Evolutionary conservation across 371 early-diverging fungal genomes (phyloP).

Genomic region (Synchytrium microbalum): DNA sequence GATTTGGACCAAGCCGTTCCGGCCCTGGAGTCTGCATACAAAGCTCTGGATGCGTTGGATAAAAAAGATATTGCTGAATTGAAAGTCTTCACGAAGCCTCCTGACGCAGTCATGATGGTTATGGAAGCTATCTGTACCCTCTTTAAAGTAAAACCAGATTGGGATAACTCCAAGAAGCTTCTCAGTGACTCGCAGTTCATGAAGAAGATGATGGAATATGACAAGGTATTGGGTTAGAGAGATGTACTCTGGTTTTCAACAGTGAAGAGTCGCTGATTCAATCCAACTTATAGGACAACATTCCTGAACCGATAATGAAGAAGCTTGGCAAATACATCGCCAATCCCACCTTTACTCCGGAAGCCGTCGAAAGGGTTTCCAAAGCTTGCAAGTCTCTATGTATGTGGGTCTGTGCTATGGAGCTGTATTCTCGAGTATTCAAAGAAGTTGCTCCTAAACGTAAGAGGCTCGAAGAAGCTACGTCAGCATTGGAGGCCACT

Average conservation of each 20-base stretch:
- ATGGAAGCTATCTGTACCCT: constrained; percentile 51
- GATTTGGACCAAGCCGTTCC: constrained; percentile 50
- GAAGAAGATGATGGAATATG: constrained; percentile 46
- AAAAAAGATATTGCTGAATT: constrained; percentile 54
- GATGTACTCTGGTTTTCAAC: not conserved
- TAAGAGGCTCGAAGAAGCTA: constrained; percentile 44
- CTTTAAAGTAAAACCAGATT: constrained; percentile 48
- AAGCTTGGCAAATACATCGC: constrained; percentile 44
- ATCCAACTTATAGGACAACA: constrained; percentile 32
- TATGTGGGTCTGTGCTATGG: constrained; percentile 55
- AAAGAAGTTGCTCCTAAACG: constrained; percentile 48
- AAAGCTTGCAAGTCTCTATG: constrained; percentile 47
- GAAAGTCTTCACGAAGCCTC: constrained; percentile 50
- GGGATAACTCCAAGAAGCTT: constrained; percentile 47
- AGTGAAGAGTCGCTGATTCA: not conserved
- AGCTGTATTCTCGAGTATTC: constrained; percentile 46
- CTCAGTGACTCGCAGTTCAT: constrained; percentile 45
- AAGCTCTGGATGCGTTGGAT: constrained; percentile 45
- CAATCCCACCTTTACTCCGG: constrained; percentile 44
- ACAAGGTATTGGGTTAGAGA: constrained; percentile 19
- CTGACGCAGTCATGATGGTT: constrained; percentile 47
- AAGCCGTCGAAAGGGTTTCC: constrained; percentile 44
- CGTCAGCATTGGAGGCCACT: constrained; percentile 34
- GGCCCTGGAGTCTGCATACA: constrained; percentile 46
- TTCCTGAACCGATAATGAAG: constrained; percentile 38